A percentile compares a stretch with the other conserved stretches of the same genome.
phyloP scores from a whole-genome alignment of 768 basidiomycete genomes.

The Fomitopsis pulvina region DNA sequence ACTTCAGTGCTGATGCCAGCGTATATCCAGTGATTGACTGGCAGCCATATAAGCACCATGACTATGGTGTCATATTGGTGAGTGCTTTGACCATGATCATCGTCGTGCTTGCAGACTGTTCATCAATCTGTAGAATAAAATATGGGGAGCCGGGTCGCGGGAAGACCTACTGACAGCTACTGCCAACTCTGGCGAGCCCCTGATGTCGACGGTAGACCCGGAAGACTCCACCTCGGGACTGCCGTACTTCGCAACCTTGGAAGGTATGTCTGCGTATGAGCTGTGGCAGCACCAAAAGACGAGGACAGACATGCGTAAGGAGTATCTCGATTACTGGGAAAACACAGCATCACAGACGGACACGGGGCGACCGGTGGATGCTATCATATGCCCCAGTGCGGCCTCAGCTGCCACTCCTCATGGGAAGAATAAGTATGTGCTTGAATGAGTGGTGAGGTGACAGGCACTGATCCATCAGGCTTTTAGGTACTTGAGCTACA shows the following conservation, averaged over 20 bases:
- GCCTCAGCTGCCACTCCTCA: constrained; percentile 59
- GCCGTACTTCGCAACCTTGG: constrained; percentile 22
- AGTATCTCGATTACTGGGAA: constrained; percentile 60
- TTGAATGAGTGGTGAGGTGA: not conserved
- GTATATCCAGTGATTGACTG: constrained; percentile 53
- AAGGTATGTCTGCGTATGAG: constrained; percentile 43
- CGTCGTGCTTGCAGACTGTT: not conserved
- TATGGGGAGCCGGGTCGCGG: constrained; percentile 17
- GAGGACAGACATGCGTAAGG: constrained; percentile 42
- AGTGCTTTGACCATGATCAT: constrained; percentile 10
- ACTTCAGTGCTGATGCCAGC: not conserved
- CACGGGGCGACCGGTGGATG: constrained; percentile 72
- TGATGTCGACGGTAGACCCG: constrained; percentile 18
- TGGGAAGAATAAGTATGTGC: constrained; percentile 41
- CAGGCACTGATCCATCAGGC: not conserved
- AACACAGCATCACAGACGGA: constrained; percentile 42
- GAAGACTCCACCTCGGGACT: constrained; percentile 8
- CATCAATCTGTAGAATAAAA: constrained; percentile 9
- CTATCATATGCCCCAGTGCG: constrained; percentile 62
- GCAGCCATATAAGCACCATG: constrained; percentile 47
- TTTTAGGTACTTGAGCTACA: constrained; percentile 31
- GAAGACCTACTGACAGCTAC: constrained; percentile 15
- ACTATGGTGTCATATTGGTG: constrained; percentile 38
- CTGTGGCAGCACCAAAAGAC: constrained; percentile 65
- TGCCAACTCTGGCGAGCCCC: constrained; percentile 16